These are phyloP conservation scores for Eucalyptus viminalis DNA, from an alignment of 345 rosid genomes.

Conservation along the genomic window DNA sequence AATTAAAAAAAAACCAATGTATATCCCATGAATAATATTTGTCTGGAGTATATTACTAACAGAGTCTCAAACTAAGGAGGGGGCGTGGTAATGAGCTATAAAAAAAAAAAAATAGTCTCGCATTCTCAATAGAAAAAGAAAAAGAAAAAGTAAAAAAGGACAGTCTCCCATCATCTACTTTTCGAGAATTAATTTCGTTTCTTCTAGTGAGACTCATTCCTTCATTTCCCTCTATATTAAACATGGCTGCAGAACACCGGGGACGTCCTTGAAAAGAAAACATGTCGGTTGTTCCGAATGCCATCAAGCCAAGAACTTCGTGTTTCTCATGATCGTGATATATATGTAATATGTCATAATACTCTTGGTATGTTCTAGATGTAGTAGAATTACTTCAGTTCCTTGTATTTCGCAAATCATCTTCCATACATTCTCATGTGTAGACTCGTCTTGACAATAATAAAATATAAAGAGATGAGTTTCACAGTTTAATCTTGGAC, in stretches of 20 bases:
- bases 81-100: neutral
- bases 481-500: neutral
- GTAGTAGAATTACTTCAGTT: neutral
- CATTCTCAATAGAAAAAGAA: neutral
- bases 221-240: neutral
- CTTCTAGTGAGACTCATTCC: neutral
- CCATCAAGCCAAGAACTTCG: neutral
- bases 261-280: neutral
- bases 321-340: neutral
- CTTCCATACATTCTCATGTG: neutral
- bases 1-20: neutral
- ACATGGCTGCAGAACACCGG: accelerated
- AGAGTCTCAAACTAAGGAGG: neutral
- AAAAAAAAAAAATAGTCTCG: neutral
- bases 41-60: neutral
- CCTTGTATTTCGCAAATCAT: neutral
- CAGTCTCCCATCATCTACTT: neutral
- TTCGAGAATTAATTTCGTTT: neutral
- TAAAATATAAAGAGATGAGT: neutral
- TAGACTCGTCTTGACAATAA: neutral
- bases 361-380: neutral
- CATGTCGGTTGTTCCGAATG: neutral
- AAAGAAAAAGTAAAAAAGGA: neutral
- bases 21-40: neutral
- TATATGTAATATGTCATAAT: neutral